These are phyloP conservation scores for Diaporthe destruens DNA, from an alignment of 2,329 filamentous ascomycete genomes.

Conservation along the genomic window DNA sequence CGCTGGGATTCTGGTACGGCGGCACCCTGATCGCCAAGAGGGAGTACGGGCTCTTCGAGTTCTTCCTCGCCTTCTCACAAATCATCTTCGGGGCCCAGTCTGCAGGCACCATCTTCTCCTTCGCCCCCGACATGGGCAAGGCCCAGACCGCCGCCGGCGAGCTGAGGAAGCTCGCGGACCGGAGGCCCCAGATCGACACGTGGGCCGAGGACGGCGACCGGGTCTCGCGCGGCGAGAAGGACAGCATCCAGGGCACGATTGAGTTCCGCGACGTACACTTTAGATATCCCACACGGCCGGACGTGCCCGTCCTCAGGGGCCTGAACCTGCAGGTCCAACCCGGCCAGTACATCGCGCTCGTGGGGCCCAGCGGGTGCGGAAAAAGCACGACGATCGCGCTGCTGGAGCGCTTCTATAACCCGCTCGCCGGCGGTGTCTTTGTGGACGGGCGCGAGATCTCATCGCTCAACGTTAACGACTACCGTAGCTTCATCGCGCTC, in stretches of 20 bases:
- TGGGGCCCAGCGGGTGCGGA: constrained; percentile 94
- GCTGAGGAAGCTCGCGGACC: constrained; percentile 87
- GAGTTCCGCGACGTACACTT: constrained; percentile 96
- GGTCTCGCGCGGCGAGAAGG: constrained; percentile 53
- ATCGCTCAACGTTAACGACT: constrained; percentile 84
- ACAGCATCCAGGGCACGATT: constrained; percentile 78
- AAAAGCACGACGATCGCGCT: constrained; percentile 95
- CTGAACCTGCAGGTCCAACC: constrained; percentile 80
- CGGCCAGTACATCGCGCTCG: constrained; percentile 87
- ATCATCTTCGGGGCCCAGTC: constrained; percentile 94
- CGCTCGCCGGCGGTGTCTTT: constrained; percentile 81
- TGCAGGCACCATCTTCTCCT: constrained; percentile 89
- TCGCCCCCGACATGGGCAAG: constrained; percentile 93
- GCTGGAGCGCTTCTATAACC: constrained; percentile 95
- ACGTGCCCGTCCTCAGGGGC: constrained; percentile 91
- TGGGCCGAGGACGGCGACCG: constrained; percentile 79
- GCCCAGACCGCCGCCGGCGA: constrained; percentile 85
- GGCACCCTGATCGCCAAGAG: constrained; percentile 77
- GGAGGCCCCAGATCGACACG: constrained; percentile 83
- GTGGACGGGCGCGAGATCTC: constrained; percentile 88
- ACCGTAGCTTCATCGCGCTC: constrained; percentile 85
- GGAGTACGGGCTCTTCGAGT: constrained; percentile 85
- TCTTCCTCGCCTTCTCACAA: constrained; percentile 91
- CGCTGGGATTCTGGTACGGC: constrained; percentile 94
- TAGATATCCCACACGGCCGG: constrained; percentile 90